phyloP scores from a whole-genome alignment of 768 basidiomycete genomes.

The Infundibulicybe gibba region DNA sequence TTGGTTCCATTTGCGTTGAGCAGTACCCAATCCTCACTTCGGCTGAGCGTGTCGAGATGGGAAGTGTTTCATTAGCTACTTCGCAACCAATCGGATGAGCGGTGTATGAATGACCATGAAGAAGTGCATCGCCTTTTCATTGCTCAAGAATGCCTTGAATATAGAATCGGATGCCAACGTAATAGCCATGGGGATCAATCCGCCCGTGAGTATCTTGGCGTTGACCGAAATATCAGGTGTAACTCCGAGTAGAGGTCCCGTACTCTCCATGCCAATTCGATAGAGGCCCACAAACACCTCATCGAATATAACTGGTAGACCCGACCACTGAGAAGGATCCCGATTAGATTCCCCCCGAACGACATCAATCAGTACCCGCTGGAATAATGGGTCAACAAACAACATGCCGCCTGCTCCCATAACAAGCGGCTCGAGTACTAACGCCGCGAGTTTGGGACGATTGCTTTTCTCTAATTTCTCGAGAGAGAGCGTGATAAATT shows the following conservation, averaged over 20 bases:
- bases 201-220: slow-evolving; percentile 93
- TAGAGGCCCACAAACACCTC: slow-evolving; percentile 96
- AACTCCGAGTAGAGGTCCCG: slow-evolving; percentile 62
- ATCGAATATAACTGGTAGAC: slow-evolving; percentile 90
- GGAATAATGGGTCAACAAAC: slow-evolving; percentile 96
- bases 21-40: slow-evolving; percentile 55
- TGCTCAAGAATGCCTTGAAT: slow-evolving; percentile 75
- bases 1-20: slow-evolving; percentile 55
- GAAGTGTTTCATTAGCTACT: slow-evolving; percentile 82
- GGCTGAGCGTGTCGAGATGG: slow-evolving; percentile 50
- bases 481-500: slow-evolving; percentile 53
- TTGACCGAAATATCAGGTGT: slow-evolving; percentile 87
- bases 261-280: slow-evolving; percentile 73
- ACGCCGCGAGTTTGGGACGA: slow-evolving; percentile 54
- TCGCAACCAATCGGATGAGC: slow-evolving; percentile 93
- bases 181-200: slow-evolving; percentile 79
- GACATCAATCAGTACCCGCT: slow-evolving; percentile 79
- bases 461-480: slow-evolving; percentile 37
- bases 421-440: slow-evolving; percentile 87
- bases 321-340: slow-evolving; percentile 42
- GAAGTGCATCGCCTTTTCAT: slow-evolving; percentile 77
- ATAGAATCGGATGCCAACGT: slow-evolving; percentile 81
- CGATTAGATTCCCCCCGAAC: slow-evolving; percentile 50
- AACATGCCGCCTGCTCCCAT: slow-evolving; percentile 98
- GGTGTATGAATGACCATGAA: slow-evolving; percentile 96